A percentile compares a stretch with the other conserved stretches of the same genome.
Conservation (phyloP, 495 filamentous ascomycete genomes). For the Venustampulla echinocandica region DNA sequence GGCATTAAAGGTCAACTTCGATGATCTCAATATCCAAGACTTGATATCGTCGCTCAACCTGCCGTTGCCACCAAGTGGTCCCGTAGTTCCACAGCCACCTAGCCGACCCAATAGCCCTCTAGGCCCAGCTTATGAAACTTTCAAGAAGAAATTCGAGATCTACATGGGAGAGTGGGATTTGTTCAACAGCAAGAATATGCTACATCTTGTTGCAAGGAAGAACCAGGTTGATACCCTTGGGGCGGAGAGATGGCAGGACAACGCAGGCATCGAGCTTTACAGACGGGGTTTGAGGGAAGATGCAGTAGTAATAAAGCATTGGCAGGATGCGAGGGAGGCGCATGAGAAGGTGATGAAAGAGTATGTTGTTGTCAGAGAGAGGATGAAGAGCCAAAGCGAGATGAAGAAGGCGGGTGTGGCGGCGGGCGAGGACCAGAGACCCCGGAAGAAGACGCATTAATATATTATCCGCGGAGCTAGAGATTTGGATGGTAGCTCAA, state of each 20-base stretch:
- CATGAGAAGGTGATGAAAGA: constrained; percentile 54
- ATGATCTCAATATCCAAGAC: constrained; percentile 58
- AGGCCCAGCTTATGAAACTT: constrained; percentile 46
- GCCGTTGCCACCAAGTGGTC: constrained; percentile 54
- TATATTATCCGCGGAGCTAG: background rate
- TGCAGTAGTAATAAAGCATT: constrained; percentile 49
- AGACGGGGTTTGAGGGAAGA: constrained; percentile 55
- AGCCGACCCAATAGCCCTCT: constrained; percentile 31
- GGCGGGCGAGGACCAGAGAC: background rate
- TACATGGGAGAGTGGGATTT: constrained; percentile 65
- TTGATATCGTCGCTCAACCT: constrained; percentile 53
- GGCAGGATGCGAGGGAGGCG: constrained; percentile 53
- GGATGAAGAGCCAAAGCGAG: constrained; percentile 25
- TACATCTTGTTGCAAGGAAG: constrained; percentile 60
- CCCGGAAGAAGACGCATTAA: constrained; percentile 16
- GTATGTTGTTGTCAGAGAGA: constrained; percentile 48
- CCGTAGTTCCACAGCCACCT: constrained; percentile 30
- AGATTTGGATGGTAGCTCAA: background rate
- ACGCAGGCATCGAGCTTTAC: constrained; percentile 43
- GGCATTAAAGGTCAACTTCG: constrained; percentile 46
- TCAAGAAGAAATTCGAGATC: constrained; percentile 49
- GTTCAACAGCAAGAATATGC: constrained; percentile 56
- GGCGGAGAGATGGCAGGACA: constrained; percentile 46
- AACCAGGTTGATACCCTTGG: constrained; percentile 40
- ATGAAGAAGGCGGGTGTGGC: background rate